Conservation (phyloP, 164 flowering plant genomes). For the Umbilicus rupestris region DNA sequence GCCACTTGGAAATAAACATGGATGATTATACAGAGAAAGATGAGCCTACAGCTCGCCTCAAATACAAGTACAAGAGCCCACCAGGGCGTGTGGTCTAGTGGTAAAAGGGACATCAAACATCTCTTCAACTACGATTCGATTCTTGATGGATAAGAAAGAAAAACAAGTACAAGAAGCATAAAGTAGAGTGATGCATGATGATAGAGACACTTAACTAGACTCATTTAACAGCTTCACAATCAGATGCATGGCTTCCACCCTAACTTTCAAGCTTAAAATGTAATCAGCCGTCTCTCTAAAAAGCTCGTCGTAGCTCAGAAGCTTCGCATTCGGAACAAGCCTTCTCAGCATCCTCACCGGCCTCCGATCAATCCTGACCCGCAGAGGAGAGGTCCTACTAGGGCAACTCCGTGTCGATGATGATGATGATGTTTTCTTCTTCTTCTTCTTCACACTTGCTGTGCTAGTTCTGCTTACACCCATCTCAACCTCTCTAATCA, state of each 20-base stretch:
- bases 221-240: slow-evolving; percentile 1
- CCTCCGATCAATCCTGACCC: background rate
- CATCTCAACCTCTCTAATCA: background rate
- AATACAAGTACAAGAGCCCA: too few relatives aligned
- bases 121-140: too few relatives aligned
- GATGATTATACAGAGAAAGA: too few relatives aligned
- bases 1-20: too few relatives aligned
- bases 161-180: too few relatives aligned
- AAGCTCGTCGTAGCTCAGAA: background rate
- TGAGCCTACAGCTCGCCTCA: too few relatives aligned
- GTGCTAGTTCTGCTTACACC: background rate
- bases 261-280: background rate
- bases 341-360: slow-evolving; percentile 2
- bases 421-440: background rate
- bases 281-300: background rate
- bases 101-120: too few relatives aligned
- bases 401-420: background rate
- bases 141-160: too few relatives aligned
- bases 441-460: background rate
- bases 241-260: slow-evolving; percentile 4
- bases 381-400: background rate
- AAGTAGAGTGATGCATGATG: too few relatives aligned
- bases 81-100: too few relatives aligned
- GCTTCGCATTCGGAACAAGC: background rate
- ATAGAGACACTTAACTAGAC: background rate